Conservation (phyloP, 2,329 filamentous ascomycete genomes). For the Sphaceloma murrayae region DNA sequence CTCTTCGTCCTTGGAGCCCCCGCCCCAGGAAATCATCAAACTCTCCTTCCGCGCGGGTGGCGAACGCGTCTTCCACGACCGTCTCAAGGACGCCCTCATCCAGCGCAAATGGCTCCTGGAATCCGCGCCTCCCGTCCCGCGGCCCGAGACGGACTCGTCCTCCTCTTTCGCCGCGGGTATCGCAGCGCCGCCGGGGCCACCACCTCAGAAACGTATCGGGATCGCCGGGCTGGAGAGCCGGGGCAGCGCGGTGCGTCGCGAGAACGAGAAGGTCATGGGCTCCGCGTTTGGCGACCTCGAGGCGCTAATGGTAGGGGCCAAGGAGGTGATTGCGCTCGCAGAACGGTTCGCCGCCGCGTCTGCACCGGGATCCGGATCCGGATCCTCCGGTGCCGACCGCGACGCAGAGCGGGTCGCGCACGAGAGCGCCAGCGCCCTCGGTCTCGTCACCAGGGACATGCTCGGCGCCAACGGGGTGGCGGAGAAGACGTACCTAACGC, state of each 20-base stretch:
- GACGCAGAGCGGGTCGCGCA: constrained; percentile 68
- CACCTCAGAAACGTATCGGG: constrained; percentile 57
- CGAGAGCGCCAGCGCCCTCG: constrained; percentile 73
- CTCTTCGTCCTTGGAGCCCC: too few relatives aligned
- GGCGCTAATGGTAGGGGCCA: constrained; percentile 92
- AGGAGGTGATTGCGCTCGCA: constrained; percentile 87
- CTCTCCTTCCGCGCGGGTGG: constrained; percentile 85
- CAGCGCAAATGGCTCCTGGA: constrained; percentile 94
- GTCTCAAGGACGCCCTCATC: constrained; percentile 75
- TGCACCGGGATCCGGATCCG: too few relatives aligned
- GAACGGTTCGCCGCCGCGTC: constrained; percentile 73
- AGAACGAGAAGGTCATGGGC: constrained; percentile 87
- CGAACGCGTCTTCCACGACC: constrained; percentile 80
- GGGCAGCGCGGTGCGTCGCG: constrained; percentile 73
- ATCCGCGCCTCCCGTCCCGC: constrained; percentile 78
- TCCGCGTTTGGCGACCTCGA: constrained; percentile 93
- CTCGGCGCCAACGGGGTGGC: constrained; percentile 61
- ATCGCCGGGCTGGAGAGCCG: constrained; percentile 88
- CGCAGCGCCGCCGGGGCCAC: constrained; percentile 17
- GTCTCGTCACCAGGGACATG: constrained; percentile 89
- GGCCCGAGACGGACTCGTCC: constrained; percentile 22
- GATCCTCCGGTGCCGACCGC: constrained; percentile 45
- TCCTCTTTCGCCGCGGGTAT: constrained; percentile 25
- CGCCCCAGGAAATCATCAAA: constrained; percentile 82
- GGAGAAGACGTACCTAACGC: constrained; percentile 80